Percentiles rank a stretch among this genome's conserved stretches.
phyloP scores from a whole-genome alignment of 1,139 yeast species.

The Candida sojae region DNA sequence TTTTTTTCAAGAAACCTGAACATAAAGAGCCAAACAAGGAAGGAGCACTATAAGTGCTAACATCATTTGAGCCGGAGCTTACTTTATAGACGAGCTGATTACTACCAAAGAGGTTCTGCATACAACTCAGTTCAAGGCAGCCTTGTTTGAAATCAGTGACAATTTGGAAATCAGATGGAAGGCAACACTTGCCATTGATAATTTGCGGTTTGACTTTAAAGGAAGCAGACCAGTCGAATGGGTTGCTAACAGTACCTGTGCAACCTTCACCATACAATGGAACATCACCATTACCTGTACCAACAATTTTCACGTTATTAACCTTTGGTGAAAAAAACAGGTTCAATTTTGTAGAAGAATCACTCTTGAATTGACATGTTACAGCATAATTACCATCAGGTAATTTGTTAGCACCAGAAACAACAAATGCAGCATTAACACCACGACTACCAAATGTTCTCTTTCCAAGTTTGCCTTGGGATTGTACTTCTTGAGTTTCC shows the following conservation, averaged over 20 bases:
- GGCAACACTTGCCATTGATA: conserved; percentile 13
- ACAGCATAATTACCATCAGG: conserved; percentile 11
- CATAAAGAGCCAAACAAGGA: neutral
- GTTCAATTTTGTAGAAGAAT: conserved; percentile 8
- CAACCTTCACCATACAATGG: conserved; percentile 8
- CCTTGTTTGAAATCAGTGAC: conserved; percentile 73
- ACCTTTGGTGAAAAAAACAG: conserved; percentile 6
- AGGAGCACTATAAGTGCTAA: too few relatives aligned
- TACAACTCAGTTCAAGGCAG: conserved; percentile 49
- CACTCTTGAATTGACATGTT: conserved; percentile 10
- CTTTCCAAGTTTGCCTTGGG: neutral
- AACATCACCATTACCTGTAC: conserved; percentile 13
- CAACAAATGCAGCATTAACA: conserved; percentile 5
- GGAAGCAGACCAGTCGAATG: conserved; percentile 14
- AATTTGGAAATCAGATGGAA: conserved; percentile 11
- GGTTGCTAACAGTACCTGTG: conserved; percentile 5
- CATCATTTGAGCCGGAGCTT: too few relatives aligned
- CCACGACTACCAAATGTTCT: neutral
- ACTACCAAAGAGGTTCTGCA: conserved; percentile 8
- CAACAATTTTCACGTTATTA: conserved; percentile 7
- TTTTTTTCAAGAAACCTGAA: conserved; percentile 7
- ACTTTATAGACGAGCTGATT: conserved; percentile 4
- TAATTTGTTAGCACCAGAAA: conserved; percentile 12
- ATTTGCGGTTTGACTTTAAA: conserved; percentile 12
- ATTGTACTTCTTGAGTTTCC: neutral